Conservation (phyloP, 2,329 filamentous ascomycete genomes). For the Ceratocystis eucalypticola region DNA sequence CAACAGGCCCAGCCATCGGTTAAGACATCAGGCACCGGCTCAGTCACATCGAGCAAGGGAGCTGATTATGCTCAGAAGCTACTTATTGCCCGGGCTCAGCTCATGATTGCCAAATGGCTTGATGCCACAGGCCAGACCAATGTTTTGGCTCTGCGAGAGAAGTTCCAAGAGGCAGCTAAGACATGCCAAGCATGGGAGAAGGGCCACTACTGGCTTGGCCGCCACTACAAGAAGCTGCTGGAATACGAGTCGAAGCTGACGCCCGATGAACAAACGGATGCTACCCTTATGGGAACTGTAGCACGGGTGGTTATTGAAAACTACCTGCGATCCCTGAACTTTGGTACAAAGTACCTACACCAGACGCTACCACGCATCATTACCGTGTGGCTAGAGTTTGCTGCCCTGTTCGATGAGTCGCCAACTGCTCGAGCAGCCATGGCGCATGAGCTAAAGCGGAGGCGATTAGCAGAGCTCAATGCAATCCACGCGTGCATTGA, state of each 20-base stretch:
- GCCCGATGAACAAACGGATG: constrained; percentile 60
- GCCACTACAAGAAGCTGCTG: constrained; percentile 91
- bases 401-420: constrained; percentile 55
- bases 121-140: constrained; percentile 90
- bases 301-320: constrained; percentile 87
- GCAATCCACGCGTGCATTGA: constrained; percentile 60
- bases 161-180: constrained; percentile 71
- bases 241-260: constrained; percentile 75
- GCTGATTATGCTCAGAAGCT: constrained; percentile 40
- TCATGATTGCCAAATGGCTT: constrained; percentile 92
- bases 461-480: constrained; percentile 52
- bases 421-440: constrained; percentile 34
- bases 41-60: constrained; percentile 18
- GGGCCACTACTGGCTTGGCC: constrained; percentile 90
- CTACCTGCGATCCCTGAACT: constrained; percentile 73
- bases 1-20: neutral
- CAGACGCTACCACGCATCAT: constrained; percentile 84
- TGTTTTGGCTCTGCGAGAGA: constrained; percentile 60
- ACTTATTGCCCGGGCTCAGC: constrained; percentile 62
- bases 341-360: constrained; percentile 89
- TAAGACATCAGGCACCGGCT: constrained; percentile 1
- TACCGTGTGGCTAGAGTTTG: constrained; percentile 89
- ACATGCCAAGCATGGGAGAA: constrained; percentile 73
- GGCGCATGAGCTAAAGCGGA: constrained; percentile 38
- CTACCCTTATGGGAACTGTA: constrained; percentile 66